Conservation (phyloP, 1,284 basidiomycete species). For the Ustilago loliicola region DNA sequence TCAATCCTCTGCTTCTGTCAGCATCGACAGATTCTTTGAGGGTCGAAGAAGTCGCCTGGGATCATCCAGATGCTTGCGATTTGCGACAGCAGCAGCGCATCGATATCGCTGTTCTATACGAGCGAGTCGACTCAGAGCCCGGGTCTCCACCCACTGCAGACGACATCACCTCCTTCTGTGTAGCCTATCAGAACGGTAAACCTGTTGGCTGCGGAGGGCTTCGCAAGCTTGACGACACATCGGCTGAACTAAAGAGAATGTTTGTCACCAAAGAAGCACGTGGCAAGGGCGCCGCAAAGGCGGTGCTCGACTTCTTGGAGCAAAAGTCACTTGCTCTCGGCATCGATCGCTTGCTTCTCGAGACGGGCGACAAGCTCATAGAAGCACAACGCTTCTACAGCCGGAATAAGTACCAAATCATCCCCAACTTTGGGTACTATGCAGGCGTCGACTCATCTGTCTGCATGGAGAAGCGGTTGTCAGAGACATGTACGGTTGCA, state of each 20-base stretch:
- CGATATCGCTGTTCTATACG: slow-evolving; percentile 31
- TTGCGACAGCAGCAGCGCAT: slow-evolving; percentile 36
- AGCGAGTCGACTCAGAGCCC: slow-evolving; percentile 32
- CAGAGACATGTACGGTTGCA: not conserved
- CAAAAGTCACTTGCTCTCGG: slow-evolving; percentile 20
- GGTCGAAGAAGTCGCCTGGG: slow-evolving; percentile 25
- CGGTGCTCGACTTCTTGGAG: slow-evolving; percentile 34
- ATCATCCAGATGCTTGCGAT: slow-evolving; percentile 31
- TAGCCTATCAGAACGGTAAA: slow-evolving; percentile 26
- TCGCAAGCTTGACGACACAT: slow-evolving; percentile 20
- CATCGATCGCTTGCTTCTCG: slow-evolving; percentile 25
- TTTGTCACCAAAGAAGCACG: slow-evolving; percentile 35
- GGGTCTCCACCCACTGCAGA: slow-evolving; percentile 26
- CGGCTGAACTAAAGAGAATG: slow-evolving; percentile 45
- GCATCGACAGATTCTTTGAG: slow-evolving; percentile 1
- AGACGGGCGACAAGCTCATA: slow-evolving; percentile 35
- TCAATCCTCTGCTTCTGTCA: not conserved
- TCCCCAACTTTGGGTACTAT: slow-evolving; percentile 47
- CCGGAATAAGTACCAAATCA: slow-evolving; percentile 27
- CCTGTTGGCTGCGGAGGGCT: slow-evolving; percentile 41
- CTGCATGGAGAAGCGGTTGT: slow-evolving; percentile 40
- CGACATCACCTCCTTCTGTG: slow-evolving; percentile 37
- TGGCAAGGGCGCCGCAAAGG: slow-evolving; percentile 34
- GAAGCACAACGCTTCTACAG: slow-evolving; percentile 44
- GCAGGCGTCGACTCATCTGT: slow-evolving; percentile 32